A percentile compares a stretch with the other conserved stretches of the same genome.
Evolutionary conservation across 2,329 filamentous ascomycete genomes (phyloP).

Genomic region (Talaromyces sp.): DNA sequence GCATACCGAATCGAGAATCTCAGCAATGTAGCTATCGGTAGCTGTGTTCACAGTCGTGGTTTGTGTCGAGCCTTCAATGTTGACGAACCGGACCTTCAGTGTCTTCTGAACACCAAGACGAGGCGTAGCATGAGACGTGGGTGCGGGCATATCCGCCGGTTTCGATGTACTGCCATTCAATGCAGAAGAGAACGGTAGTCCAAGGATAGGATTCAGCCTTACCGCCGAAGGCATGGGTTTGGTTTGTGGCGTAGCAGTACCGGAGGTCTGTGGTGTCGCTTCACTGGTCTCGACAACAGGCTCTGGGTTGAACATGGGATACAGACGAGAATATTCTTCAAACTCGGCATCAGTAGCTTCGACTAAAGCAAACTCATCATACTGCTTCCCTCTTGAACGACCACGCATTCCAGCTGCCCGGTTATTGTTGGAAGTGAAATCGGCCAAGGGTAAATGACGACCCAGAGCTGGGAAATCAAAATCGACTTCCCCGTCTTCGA

Average conservation of each 20-base stretch:
- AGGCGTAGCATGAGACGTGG: slow-evolving; percentile 47
- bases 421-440: slow-evolving; percentile 67
- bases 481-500: slow-evolving; percentile 65
- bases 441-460: slow-evolving; percentile 55
- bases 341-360: slow-evolving; percentile 56
- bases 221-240: slow-evolving; percentile 25
- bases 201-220: slow-evolving; percentile 42
- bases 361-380: slow-evolving; percentile 64
- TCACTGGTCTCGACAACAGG: slow-evolving; percentile 29
- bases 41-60: slow-evolving; percentile 56
- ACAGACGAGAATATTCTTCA: slow-evolving; percentile 56
- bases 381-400: slow-evolving; percentile 60
- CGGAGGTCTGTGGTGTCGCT: slow-evolving; percentile 24
- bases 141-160: slow-evolving; percentile 45
- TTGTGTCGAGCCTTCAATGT: slow-evolving; percentile 55
- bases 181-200: slow-evolving; percentile 46
- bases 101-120: slow-evolving; percentile 58
- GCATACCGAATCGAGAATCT: slow-evolving; percentile 62
- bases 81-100: slow-evolving; percentile 58
- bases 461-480: slow-evolving; percentile 62
- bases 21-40: slow-evolving; percentile 65
- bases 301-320: slow-evolving; percentile 48
- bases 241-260: slow-evolving; percentile 22
- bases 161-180: slow-evolving; percentile 44
- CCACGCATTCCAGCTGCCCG: slow-evolving; percentile 52